Base-by-base conservation (phyloP, 192 early-diverging fungal species). In the Bifiguratus adelaidae region DNA sequence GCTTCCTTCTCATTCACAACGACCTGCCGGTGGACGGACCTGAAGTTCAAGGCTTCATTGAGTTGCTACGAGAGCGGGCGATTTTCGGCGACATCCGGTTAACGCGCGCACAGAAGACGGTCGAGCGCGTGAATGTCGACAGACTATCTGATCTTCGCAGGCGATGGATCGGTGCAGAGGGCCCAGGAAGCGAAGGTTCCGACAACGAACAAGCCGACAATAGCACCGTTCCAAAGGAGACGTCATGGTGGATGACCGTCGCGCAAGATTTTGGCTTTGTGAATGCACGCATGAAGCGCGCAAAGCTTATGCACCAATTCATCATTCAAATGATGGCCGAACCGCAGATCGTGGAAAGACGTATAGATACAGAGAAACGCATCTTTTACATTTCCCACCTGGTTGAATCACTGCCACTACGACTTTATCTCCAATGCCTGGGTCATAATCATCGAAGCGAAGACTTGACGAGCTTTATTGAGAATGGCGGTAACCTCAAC, bases 251-350 rank as follows among this genome's bases (percentile, higher is more conserved):
- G 43, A 21, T 54, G 19, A 29, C 47, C 11, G 36, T 22, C n/a
- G 44, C 44, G 0, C 23, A 40, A 19, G 29, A 30, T 20, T 52
- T 29, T 33, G 56, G 56, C 3, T 59, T 29, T 25, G 12, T 52
- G 18, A 30, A 44, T 47, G 23, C 50, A 5, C 30, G 38, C 2
- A 44, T 59, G 20, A 46, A 47, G 26, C 42, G 56, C 1, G 44
- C 19, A 16, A 59, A 59, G 23, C n/a, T 44, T 8, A 19, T 59
- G 25, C 44, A 52, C 28, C 26, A 41, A 26, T 52, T 46, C 33
- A 6, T 59, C 12, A 33, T 33, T 33, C 8, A 8, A 9, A n/a
- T 20, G 16, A 38, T 8, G 16, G 16, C 37, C 7, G 37, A 38
- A n/a, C n/a, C n/a, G n/a, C n/a, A n/a, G n/a, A n/a, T n/a, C n/a